These are phyloP conservation scores for Fusarium xylarioides DNA, from an alignment of 2,329 filamentous ascomycete genomes.

Conservation along the genomic window DNA sequence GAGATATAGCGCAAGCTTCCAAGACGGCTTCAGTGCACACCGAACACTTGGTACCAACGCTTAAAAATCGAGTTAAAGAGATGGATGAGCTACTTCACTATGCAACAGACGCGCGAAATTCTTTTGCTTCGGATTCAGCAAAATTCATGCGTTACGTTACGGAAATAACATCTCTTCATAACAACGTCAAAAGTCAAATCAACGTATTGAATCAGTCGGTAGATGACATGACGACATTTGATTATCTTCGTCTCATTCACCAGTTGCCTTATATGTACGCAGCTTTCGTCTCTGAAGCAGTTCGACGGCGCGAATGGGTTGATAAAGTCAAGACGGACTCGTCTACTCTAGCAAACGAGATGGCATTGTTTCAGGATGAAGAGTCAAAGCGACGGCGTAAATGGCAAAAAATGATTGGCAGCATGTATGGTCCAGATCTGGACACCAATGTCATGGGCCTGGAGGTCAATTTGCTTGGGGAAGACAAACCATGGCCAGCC, in stretches of 20 bases:
- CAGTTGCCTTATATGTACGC: constrained; percentile 90
- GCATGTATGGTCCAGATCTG: constrained; percentile 72
- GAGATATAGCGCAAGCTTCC: constrained; percentile 68
- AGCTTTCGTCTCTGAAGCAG: constrained; percentile 84
- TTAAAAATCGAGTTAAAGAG: constrained; percentile 65
- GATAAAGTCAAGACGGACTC: constrained; percentile 92
- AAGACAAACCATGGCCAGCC: constrained; percentile 81
- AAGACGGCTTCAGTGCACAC: constrained; percentile 72
- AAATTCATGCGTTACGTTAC: constrained; percentile 85
- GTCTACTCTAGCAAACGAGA: constrained; percentile 87
- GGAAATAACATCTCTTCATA: constrained; percentile 78
- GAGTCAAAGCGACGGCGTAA: constrained; percentile 87
- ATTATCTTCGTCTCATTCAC: constrained; percentile 80
- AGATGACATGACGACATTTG: constrained; percentile 82
- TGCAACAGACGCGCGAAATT: constrained; percentile 73
- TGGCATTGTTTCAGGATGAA: constrained; percentile 91
- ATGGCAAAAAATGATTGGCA: constrained; percentile 88
- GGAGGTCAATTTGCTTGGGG: constrained; percentile 85
- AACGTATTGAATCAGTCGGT: constrained; percentile 75
- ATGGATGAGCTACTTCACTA: constrained; percentile 69
- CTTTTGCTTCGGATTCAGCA: constrained; percentile 70
- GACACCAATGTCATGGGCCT: constrained; percentile 78
- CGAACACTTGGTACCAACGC: constrained; percentile 66
- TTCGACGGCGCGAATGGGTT: constrained; percentile 87
- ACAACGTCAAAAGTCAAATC: constrained; percentile 76